Percentiles rank a stretch among this genome's conserved stretches.
Conservation (phyloP, 2,329 filamentous ascomycete species). For the Aspergillus fructus region DNA sequence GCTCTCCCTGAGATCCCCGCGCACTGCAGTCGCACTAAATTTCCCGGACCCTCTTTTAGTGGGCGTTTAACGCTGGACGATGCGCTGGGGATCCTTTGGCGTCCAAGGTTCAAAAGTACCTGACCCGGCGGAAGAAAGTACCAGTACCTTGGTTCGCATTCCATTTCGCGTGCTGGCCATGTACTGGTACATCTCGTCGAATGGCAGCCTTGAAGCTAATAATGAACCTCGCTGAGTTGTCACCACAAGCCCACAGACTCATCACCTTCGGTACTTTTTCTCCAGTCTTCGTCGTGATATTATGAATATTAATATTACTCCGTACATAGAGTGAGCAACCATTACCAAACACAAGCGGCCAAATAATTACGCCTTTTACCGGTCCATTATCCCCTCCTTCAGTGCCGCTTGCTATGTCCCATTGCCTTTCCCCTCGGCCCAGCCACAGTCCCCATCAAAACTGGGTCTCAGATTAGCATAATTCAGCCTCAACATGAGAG, state of each 20-base stretch:
- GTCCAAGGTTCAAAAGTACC: conserved; percentile 4
- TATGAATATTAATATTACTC: conserved; percentile 2
- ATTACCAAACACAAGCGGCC: background rate
- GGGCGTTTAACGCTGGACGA: background rate
- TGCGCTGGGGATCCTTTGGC: background rate
- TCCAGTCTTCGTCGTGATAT: background rate
- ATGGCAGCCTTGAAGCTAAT: background rate
- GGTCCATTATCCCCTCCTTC: background rate
- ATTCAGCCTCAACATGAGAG: background rate
- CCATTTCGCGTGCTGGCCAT: background rate
- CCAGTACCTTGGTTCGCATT: conserved; percentile 1
- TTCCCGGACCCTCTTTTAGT: conserved; percentile 2
- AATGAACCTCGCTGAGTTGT: background rate
- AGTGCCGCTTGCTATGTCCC: conserved; percentile 1
- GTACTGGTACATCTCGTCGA: background rate
- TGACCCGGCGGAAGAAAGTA: background rate
- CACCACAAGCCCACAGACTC: background rate
- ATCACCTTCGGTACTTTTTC: background rate
- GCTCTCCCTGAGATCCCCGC: background rate
- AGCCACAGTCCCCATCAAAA: conserved; percentile 24
- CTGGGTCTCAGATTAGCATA: background rate
- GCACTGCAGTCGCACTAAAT: background rate
- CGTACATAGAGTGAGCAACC: background rate
- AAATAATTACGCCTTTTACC: background rate
- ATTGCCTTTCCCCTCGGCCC: conserved; percentile 20